Evolutionary conservation across 495 filamentous ascomycete species (phyloP), one percentile per base, ranked within the genome.

Genomic region (Parachaetomium inaequale): DNA sequence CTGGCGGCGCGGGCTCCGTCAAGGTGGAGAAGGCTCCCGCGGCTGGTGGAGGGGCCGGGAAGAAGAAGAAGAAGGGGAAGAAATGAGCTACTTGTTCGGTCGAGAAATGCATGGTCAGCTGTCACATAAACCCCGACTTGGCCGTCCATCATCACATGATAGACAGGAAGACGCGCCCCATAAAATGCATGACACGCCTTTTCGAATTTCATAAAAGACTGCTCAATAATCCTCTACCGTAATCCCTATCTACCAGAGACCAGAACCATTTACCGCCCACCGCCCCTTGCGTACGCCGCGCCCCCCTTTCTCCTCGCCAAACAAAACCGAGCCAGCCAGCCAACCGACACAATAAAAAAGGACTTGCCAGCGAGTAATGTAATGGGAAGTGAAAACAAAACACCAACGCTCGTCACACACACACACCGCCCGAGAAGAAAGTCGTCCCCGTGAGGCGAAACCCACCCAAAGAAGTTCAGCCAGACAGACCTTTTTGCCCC

Each of bases 61-160:
- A 51, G 40, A 74, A 74, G 34, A 88, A 87, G 76, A 90, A 89
- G 82, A 91, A 89, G 81, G 85, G 84, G 21, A 88, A 87, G 75
- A 87, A 86, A 76, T 86, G 74, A 66, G 49, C 2, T 28, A 14
- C 10, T 26, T 29, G 53, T 11, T 4, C 15, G 23, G 12, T 29
- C 17, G n/a, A 46, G 19, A 23, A 46, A 46, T n/a, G 10, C 19
- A 23, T 19, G 38, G 42, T 46, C 19, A 46, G 4, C 42, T 17
- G 19, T 46, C 42, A 19, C 19, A 23, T 19, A 46, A 23, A 17
- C n/a, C n/a, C 1, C 17, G 8, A 3, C 17, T 40, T 17, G 36
- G 36, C 12, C 14, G n/a, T n/a, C n/a, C n/a, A n/a, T n/a, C 36
- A 40, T 15, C 36, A 40, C 36, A 40, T 40, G 36, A 2, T 17